Conservation (phyloP, 2,329 filamentous ascomycete species). For the Colletotrichum musicola region DNA sequence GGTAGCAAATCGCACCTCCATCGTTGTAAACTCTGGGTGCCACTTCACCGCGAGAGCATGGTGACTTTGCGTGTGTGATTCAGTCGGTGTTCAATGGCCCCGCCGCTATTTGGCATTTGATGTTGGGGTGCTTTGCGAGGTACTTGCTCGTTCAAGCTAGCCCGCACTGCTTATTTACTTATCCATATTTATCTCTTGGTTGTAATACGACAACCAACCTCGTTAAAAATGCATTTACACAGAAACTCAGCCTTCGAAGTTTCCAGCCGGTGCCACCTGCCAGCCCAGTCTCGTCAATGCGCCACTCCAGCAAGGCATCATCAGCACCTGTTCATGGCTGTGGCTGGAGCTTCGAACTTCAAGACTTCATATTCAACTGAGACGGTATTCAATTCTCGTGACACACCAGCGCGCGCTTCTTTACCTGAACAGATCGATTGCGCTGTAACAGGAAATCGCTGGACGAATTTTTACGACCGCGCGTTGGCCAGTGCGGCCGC, state of each 20-base stretch:
- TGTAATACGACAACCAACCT: too few relatives aligned
- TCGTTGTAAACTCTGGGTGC: conserved; percentile 5
- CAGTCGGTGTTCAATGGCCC: background rate
- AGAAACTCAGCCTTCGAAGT: background rate
- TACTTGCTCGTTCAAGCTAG: background rate
- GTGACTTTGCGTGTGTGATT: too few relatives aligned
- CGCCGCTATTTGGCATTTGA: background rate
- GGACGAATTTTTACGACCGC: conserved; percentile 5
- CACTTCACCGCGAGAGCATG: background rate
- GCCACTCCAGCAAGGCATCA: conserved; percentile 28
- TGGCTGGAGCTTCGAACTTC: conserved; percentile 28
- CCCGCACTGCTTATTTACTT: too few relatives aligned
- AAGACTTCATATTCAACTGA: conserved; percentile 24
- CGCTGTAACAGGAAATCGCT: background rate
- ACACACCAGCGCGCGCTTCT: background rate
- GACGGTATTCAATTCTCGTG: conserved; percentile 3
- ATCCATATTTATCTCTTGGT: too few relatives aligned
- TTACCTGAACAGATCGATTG: background rate
- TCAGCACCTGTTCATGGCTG: background rate
- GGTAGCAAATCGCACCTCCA: conserved; percentile 20
- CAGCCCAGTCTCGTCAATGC: background rate
- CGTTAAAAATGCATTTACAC: background rate
- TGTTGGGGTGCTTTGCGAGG: background rate
- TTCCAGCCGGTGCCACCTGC: background rate
- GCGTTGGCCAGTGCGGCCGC: conserved; percentile 31